A percentile compares a stretch with the other conserved stretches of the same genome.
phyloP scores from a whole-genome alignment of 331 rosid species.

The Prunus yedoensis region DNA sequence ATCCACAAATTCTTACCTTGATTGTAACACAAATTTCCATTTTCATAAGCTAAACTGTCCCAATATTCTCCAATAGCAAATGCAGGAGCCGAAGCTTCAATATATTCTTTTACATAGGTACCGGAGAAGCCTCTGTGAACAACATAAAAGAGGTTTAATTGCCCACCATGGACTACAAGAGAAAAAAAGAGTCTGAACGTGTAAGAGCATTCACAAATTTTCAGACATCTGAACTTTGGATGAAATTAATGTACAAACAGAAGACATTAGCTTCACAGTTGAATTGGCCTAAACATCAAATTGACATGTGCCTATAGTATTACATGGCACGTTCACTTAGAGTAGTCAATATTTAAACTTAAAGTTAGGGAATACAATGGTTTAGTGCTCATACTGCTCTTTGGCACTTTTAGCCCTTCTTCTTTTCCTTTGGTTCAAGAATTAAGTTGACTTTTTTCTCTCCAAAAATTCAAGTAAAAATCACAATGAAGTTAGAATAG shows the following conservation, averaged over 20 bases:
- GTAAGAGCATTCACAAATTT: neutral
- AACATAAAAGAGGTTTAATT: constrained; percentile 23
- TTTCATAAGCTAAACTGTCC: constrained; percentile 74
- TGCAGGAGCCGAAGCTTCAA: constrained; percentile 61
- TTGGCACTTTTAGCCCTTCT: neutral
- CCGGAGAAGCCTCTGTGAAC: constrained; percentile 71
- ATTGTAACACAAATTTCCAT: constrained; percentile 64
- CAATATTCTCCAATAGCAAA: constrained; percentile 86
- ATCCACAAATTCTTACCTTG: constrained; percentile 54
- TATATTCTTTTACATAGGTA: constrained; percentile 65
- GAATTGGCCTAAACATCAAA: neutral
- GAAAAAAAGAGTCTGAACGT: neutral
- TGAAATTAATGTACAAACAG: neutral
- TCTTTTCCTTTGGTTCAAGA: neutral
- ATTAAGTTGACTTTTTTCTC: neutral
- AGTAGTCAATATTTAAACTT: neutral
- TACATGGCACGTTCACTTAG: neutral
- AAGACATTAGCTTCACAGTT: neutral
- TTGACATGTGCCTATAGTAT: neutral
- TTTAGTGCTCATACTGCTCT: neutral
- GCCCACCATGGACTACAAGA: neutral
- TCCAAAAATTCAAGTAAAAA: too few species aligned
- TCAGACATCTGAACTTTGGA: neutral
- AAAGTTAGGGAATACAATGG: too few species aligned
- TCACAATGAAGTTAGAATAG: neutral